Evolutionary conservation across 2,329 filamentous ascomycete species (phyloP).

Genomic region (Clonostachys chloroleuca): DNA sequence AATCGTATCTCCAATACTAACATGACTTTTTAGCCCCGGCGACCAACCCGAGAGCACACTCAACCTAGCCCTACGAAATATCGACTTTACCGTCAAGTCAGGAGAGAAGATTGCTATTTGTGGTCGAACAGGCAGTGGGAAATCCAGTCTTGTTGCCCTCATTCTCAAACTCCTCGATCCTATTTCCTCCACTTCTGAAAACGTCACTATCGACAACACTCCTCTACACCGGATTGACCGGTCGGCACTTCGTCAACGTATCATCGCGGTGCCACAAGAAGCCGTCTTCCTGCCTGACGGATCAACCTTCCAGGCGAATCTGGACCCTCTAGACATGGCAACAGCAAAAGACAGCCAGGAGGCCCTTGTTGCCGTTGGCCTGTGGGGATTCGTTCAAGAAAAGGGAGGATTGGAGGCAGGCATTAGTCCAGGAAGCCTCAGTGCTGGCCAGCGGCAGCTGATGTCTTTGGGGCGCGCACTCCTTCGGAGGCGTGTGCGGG

Average conservation of each 20-base stretch:
- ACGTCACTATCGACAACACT: conserved; percentile 37
- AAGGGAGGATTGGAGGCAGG: conserved; percentile 23
- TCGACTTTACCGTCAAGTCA: conserved; percentile 18
- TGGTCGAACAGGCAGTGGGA: conserved; percentile 33
- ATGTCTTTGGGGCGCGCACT: conserved; percentile 59
- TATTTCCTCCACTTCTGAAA: conserved; percentile 8
- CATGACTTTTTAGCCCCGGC: background rate
- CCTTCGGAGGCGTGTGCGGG: conserved; percentile 29
- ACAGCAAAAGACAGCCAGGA: conserved; percentile 23
- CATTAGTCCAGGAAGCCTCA: conserved; percentile 44
- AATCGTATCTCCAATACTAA: background rate
- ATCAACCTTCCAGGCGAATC: conserved; percentile 31
- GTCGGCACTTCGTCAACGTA: conserved; percentile 32
- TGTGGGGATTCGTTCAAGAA: conserved; percentile 22
- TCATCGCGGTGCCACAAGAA: conserved; percentile 51
- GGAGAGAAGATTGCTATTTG: conserved; percentile 28
- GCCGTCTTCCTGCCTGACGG: conserved; percentile 43
- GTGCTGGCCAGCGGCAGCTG: conserved; percentile 58
- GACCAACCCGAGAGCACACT: background rate
- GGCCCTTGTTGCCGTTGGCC: conserved; percentile 25
- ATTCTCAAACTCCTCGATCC: conserved; percentile 36
- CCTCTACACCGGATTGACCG: conserved; percentile 31
- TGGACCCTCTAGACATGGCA: conserved; percentile 30
- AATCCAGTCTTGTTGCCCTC: conserved; percentile 34
- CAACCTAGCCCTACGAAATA: conserved; percentile 14